phyloP scores from a whole-genome alignment of 345 rosid species.

The Litchi chinensis region DNA sequence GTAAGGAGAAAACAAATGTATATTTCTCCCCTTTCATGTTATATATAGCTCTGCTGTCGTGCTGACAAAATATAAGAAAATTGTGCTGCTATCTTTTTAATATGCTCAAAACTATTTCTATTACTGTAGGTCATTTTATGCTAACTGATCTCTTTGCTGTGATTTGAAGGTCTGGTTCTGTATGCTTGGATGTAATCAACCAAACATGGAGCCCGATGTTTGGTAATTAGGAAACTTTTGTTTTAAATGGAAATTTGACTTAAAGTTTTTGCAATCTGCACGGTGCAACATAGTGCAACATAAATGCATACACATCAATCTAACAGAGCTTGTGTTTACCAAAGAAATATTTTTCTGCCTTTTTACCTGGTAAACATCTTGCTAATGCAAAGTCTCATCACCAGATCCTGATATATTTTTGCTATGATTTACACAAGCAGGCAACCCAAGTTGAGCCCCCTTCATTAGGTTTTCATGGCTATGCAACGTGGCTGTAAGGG shows the following conservation, averaged over 20 bases:
- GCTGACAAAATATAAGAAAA: not conserved
- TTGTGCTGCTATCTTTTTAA: not conserved
- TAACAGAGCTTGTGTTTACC: not conserved
- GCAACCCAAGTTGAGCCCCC: not conserved
- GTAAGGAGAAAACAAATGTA: not conserved
- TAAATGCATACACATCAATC: not conserved
- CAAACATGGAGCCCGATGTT: constrained; percentile 51
- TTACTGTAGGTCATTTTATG: not conserved
- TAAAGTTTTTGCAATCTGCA: not conserved
- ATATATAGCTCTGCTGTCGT: not conserved
- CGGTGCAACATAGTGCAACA: not conserved
- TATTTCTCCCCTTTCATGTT: not conserved
- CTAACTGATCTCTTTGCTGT: constrained; percentile 2
- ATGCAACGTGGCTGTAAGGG: not conserved
- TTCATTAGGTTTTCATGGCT: constrained; percentile 1
- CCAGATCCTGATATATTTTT: not conserved
- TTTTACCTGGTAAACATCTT: not conserved
- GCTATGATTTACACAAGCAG: not conserved
- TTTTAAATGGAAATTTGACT: not conserved
- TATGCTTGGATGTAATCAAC: constrained; percentile 35
- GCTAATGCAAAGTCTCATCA: not conserved
- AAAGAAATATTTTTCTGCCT: not conserved
- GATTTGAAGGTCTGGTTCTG: constrained; percentile 44
- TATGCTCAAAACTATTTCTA: not conserved
- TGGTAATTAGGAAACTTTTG: constrained; percentile 21